phyloP scores from a whole-genome alignment of 257 asterid species.

The Fraxinus excelsior region DNA sequence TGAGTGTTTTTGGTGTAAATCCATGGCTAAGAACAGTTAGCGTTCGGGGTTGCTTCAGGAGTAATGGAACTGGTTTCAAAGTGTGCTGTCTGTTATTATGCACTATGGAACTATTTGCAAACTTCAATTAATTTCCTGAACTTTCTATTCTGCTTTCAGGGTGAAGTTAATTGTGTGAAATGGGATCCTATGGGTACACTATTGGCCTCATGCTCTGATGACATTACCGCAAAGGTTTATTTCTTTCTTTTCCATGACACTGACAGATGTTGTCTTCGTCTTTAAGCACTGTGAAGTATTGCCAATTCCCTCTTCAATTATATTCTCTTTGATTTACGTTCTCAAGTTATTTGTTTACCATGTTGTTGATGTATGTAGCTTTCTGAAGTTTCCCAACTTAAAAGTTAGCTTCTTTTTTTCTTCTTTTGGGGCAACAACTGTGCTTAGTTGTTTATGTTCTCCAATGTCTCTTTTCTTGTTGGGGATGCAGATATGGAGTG shows the following conservation, averaged over 20 bases:
- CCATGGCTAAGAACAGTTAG: neutral
- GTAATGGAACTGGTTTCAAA: neutral
- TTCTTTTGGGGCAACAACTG: neutral
- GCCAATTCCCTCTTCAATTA: neutral
- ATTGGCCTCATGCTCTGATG: conserved; percentile 44
- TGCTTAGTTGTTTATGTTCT: neutral
- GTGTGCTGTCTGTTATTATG: neutral
- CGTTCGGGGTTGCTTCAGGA: neutral
- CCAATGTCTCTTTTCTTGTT: neutral
- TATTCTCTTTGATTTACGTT: neutral
- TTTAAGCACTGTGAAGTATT: neutral
- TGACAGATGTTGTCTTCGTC: neutral
- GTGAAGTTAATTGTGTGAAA: conserved; percentile 42
- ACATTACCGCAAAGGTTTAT: conserved; percentile 33
- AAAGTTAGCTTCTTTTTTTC: neutral
- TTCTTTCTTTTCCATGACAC: conserved; percentile 1
- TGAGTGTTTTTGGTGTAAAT: too few relatives aligned
- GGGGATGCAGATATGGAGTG: conserved; percentile 37
- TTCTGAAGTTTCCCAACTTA: neutral
- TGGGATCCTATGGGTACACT: conserved; percentile 38
- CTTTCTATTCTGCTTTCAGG: conserved; percentile 25
- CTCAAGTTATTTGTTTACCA: neutral
- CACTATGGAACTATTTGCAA: neutral
- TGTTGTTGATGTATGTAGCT: neutral
- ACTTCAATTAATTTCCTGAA: neutral